These are phyloP conservation scores for Hygrocybe coccinea DNA, from an alignment of 768 basidiomycete species.

Conservation along the genomic window DNA sequence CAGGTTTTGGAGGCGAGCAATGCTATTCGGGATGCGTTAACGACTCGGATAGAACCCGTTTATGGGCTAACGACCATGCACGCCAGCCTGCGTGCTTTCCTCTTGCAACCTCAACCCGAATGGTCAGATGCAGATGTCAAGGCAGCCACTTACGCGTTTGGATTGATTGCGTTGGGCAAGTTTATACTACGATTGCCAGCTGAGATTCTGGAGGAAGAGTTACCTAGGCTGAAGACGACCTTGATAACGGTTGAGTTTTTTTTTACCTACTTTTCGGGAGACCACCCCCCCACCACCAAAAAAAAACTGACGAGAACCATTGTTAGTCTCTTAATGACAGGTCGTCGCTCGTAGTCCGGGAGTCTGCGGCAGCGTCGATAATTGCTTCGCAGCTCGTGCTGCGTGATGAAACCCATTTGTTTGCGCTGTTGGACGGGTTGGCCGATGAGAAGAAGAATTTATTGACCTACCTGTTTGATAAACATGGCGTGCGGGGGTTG, in stretches of 20 bases:
- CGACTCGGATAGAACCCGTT: slow-evolving; percentile 70
- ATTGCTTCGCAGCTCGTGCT: slow-evolving; percentile 81
- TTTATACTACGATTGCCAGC: slow-evolving; percentile 75
- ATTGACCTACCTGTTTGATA: slow-evolving; percentile 84
- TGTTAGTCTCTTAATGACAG: slow-evolving; percentile 64
- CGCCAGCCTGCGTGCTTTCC: slow-evolving; percentile 62
- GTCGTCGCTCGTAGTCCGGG: slow-evolving; percentile 71
- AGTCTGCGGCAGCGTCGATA: slow-evolving; percentile 76
- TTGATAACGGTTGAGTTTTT: slow-evolving; percentile 58
- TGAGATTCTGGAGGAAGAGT: slow-evolving; percentile 82
- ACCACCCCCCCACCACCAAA: too few species aligned
- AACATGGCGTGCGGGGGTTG: slow-evolving; percentile 66
- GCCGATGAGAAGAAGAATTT: slow-evolving; percentile 91
- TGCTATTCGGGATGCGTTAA: slow-evolving; percentile 71
- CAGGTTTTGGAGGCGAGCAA: slow-evolving; percentile 83
- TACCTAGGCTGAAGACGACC: slow-evolving; percentile 70
- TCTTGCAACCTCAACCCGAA: slow-evolving; percentile 42
- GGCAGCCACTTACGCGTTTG: slow-evolving; percentile 71
- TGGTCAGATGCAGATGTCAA: slow-evolving; percentile 48
- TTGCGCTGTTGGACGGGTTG: slow-evolving; percentile 72
- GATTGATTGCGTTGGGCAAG: slow-evolving; percentile 77
- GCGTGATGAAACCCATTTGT: slow-evolving; percentile 78
- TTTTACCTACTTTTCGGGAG: not conserved
- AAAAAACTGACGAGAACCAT: slow-evolving; percentile 6
- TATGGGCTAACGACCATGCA: slow-evolving; percentile 83